Evolutionary conservation across 176 grass and related monocot genomes (phyloP).

Genomic region (Aegilops sharonensis): DNA sequence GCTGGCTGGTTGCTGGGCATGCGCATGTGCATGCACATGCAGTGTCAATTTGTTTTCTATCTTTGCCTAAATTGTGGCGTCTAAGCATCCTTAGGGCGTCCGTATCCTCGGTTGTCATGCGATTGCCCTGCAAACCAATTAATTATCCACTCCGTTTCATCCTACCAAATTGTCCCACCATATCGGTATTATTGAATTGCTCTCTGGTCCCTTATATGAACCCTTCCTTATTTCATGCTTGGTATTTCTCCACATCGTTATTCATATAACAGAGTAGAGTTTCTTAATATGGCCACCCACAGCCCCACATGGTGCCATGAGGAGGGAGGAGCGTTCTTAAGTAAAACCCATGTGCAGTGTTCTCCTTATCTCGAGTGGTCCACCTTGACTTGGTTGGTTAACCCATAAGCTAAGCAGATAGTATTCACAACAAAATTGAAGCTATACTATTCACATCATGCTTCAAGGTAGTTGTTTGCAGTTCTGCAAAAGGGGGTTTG

Average conservation of each 20-base stretch:
- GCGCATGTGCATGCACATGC: slow-evolving; percentile 30
- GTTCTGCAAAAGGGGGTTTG: not conserved
- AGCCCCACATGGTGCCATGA: not conserved
- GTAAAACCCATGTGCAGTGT: not conserved
- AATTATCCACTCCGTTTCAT: not conserved
- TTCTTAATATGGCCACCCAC: not conserved
- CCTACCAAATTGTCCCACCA: not conserved
- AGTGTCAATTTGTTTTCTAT: not conserved
- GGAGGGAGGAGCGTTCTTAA: not conserved
- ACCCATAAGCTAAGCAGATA: not conserved
- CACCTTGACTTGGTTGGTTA: not conserved
- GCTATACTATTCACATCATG: not conserved
- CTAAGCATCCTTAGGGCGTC: not conserved
- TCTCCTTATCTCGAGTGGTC: not conserved
- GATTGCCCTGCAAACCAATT: not conserved
- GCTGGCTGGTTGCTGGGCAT: not conserved
- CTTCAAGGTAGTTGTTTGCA: not conserved
- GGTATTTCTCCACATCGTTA: not conserved
- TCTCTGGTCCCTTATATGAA: not conserved
- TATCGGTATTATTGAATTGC: not conserved
- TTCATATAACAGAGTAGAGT: not conserved
- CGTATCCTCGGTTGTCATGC: not conserved
- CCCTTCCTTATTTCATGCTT: not conserved
- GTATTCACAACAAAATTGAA: not conserved
- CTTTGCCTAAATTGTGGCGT: not conserved